Percentiles rank a stretch among this genome's conserved stretches.
These are phyloP conservation scores for Elaeagnus macrophylla DNA, from an alignment of 306 rosid genomes.

Conservation along the genomic window DNA sequence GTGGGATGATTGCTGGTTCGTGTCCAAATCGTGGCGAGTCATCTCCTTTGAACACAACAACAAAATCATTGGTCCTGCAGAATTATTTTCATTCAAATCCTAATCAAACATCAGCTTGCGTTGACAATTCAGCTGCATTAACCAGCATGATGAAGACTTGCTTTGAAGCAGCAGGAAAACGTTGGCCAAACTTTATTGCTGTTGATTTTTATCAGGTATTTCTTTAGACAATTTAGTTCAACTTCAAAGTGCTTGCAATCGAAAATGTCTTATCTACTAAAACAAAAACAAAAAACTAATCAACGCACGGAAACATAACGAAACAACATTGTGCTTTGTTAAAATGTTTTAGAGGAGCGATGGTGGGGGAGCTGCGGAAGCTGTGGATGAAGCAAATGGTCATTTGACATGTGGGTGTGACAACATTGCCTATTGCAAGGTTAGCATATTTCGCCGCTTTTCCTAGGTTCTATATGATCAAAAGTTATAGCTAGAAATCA, in stretches of 20 bases:
- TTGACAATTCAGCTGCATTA: conserved; percentile 69
- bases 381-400: conserved; percentile 55
- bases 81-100: conserved; percentile 63
- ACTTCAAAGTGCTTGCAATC: not conserved
- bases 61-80: conserved; percentile 52
- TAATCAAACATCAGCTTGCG: conserved; percentile 44
- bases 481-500: too few relatives aligned
- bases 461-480: too few relatives aligned
- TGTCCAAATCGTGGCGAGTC: conserved; percentile 80
- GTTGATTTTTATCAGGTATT: conserved; percentile 80
- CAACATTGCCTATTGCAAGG: conserved; percentile 59
- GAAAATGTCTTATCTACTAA: too few relatives aligned
- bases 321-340: not conserved
- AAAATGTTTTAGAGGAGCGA: conserved; percentile 53
- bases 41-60: conserved; percentile 45
- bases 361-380: conserved; percentile 66
- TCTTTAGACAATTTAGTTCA: not conserved
- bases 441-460: conserved; percentile 4
- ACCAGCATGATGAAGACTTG: conserved; percentile 49
- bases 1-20: conserved; percentile 58
- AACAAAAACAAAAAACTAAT: too few relatives aligned
- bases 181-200: conserved; percentile 94
- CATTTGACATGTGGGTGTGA: conserved; percentile 58
- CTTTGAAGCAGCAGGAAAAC: conserved; percentile 46
- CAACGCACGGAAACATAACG: too few relatives aligned